phyloP scores from a whole-genome alignment of 169 alveolate species.

The Plasmodium chabaudi region DNA sequence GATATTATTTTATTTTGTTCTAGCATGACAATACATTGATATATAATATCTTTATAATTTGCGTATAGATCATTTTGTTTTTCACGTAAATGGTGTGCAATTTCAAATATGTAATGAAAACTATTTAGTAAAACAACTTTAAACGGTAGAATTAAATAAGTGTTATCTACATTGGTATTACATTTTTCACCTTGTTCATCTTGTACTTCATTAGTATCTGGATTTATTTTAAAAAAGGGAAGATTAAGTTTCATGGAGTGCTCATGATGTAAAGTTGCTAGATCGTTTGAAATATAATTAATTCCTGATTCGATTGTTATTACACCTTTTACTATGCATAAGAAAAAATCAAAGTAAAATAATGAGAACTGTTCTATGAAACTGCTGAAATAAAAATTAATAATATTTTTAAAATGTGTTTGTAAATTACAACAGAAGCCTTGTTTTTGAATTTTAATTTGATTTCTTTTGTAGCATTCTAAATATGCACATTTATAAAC shows the following conservation, averaged over 20 bases:
- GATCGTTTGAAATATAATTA: slow-evolving; percentile 21
- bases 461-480: slow-evolving; percentile 34
- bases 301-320: slow-evolving; percentile 22
- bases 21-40: neutral
- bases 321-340: slow-evolving; percentile 34
- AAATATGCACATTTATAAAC: slow-evolving; percentile 11
- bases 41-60: slow-evolving; percentile 36
- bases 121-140: slow-evolving; percentile 42
- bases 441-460: slow-evolving; percentile 1
- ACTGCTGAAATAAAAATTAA: slow-evolving; percentile 7
- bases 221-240: no score
- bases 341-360: slow-evolving; percentile 45
- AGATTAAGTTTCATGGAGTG: neutral
- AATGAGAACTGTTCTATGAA: slow-evolving; percentile 15
- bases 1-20: slow-evolving; percentile 17
- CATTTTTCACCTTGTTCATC: neutral
- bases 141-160: neutral
- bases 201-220: neutral
- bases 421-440: no score
- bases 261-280: slow-evolving; percentile 3
- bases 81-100: slow-evolving; percentile 21
- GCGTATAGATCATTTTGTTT: neutral
- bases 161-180: neutral
- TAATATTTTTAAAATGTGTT: neutral
- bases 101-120: slow-evolving; percentile 35